Percentiles rank a stretch among this genome's conserved stretches.
Conservation (phyloP, 2,329 filamentous ascomycete genomes). For the Corynespora cassiicola region DNA sequence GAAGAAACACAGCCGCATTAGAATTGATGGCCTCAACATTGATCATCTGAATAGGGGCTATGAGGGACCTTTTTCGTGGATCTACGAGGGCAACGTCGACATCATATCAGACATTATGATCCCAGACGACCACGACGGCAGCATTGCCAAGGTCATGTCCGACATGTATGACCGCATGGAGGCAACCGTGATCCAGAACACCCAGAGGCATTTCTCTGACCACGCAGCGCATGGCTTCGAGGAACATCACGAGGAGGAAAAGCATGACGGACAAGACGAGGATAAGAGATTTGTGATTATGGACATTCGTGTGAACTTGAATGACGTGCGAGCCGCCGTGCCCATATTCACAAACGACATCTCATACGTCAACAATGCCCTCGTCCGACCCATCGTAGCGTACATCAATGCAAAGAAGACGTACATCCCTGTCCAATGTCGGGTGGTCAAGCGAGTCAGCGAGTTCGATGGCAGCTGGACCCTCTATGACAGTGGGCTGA, state of each 20-base stretch:
- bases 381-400: slow-evolving; percentile 93
- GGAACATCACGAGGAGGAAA: slow-evolving; percentile 16
- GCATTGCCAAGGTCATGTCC: slow-evolving; percentile 92
- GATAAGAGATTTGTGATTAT: slow-evolving; percentile 85
- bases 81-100: slow-evolving; percentile 95
- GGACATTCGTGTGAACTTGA: slow-evolving; percentile 93
- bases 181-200: slow-evolving; percentile 83
- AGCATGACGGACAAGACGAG: slow-evolving; percentile 46
- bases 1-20: slow-evolving; percentile 94
- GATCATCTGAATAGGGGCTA: slow-evolving; percentile 95
- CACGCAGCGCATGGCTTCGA: slow-evolving; percentile 40
- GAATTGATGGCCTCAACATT: slow-evolving; percentile 92
- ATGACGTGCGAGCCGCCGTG: slow-evolving; percentile 90
- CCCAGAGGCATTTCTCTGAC: slow-evolving; percentile 57
- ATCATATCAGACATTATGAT: slow-evolving; percentile 97
- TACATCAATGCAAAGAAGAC: slow-evolving; percentile 97
- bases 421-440: slow-evolving; percentile 94
- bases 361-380: slow-evolving; percentile 93
- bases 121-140: slow-evolving; percentile 84
- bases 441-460: slow-evolving; percentile 84
- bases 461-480: slow-evolving; percentile 98
- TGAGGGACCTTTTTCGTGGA: slow-evolving; percentile 95
- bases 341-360: slow-evolving; percentile 91
- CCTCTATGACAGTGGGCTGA: slow-evolving; percentile 87
- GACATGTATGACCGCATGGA: slow-evolving; percentile 97